Base-by-base conservation (phyloP, 371 early-diverging fungal genomes). In the Actinomortierella ambigua region DNA sequence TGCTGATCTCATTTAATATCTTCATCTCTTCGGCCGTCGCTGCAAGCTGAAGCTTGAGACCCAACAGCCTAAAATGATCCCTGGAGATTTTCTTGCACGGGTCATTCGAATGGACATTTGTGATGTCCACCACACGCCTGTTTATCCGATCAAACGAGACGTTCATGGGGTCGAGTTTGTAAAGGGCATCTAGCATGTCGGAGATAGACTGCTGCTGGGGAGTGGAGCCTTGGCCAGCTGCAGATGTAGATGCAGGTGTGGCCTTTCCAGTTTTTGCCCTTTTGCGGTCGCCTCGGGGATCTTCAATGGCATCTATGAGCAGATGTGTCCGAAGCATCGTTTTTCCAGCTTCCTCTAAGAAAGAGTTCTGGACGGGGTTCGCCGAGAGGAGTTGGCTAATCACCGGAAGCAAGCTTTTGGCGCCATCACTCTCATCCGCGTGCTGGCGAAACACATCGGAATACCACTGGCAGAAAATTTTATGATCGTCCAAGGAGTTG, bases 121-220 rank as follows among this genome's bases (percentile, higher is more conserved):
- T n/a, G 44, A 44, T 44, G 44, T 44, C 44, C 44, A 44, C 44
- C 44, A 44, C 44, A n/a, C 44, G 44, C 44, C 44, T 15, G n/a
- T 44, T 44, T 20, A 20, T 44, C 44, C 44, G 44, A 13, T 13
- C 44, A 44, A 44, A 13, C 44, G 44, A n/a, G 44, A 44, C 6
- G 44, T 44, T 5, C 13, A 3, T 6, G 20, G 44, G 13, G 44
- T 44, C 20, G 44, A n/a, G n/a, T 13, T 44, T 44, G 20, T 44
- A 20, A 44, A 44, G 44, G 4, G 15, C 44, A 20, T 44, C 13
- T 20, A 44, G 20, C 44, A 44, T 44, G 44, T 44, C 15, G 44
- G 44, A 44, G 44, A 44, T 44, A 44, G 44, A 44, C 44, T 44
- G 44, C 44, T 4, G 20, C 44, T 44, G 44, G 2, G 13, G 44